Conservation (phyloP, 1,284 basidiomycete genomes). For the Rhodotorula sp. region DNA sequence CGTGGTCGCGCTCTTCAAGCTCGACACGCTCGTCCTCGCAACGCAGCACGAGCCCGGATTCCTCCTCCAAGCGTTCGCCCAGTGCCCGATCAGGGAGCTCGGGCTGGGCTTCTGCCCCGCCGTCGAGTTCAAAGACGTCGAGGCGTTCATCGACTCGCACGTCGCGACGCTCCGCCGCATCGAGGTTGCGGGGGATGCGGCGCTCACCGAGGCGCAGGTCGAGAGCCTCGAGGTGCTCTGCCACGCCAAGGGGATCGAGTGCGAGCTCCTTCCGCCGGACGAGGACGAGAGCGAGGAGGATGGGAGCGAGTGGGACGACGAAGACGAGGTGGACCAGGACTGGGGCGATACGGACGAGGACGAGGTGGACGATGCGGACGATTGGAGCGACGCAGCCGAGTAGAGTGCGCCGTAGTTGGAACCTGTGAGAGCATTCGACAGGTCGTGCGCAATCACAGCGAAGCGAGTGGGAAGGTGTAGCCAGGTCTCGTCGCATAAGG, state of each 20-base stretch:
- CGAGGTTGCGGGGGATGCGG: conserved; percentile 11
- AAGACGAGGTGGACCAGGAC: not conserved
- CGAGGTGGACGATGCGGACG: not conserved
- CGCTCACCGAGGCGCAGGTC: conserved; percentile 30
- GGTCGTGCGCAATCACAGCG: not conserved
- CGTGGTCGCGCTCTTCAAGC: conserved; percentile 20
- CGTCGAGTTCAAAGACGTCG: conserved; percentile 14
- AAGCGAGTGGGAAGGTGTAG: too few relatives aligned
- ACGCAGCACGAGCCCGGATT: conserved; percentile 25
- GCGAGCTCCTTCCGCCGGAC: conserved; percentile 15
- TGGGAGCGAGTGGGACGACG: conserved; percentile 11
- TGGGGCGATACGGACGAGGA: conserved; percentile 1
- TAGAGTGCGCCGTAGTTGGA: not conserved
- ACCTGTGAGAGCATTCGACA: too few relatives aligned
- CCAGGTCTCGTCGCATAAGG: too few relatives aligned
- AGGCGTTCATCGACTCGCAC: conserved; percentile 26
- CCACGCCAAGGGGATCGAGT: conserved; percentile 31
- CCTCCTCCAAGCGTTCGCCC: conserved; percentile 24
- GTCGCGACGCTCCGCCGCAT: conserved; percentile 18
- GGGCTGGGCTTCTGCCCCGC: conserved; percentile 32
- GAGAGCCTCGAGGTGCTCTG: conserved; percentile 39
- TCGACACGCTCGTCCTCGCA: conserved; percentile 33
- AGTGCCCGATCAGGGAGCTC: conserved; percentile 18
- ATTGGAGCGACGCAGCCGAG: not conserved
- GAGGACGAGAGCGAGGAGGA: conserved; percentile 2